Evolutionary conservation across 805 yeast genomes (phyloP), one percentile per base, ranked within the genome.

Genomic region (Candida xiaguanensis): DNA sequence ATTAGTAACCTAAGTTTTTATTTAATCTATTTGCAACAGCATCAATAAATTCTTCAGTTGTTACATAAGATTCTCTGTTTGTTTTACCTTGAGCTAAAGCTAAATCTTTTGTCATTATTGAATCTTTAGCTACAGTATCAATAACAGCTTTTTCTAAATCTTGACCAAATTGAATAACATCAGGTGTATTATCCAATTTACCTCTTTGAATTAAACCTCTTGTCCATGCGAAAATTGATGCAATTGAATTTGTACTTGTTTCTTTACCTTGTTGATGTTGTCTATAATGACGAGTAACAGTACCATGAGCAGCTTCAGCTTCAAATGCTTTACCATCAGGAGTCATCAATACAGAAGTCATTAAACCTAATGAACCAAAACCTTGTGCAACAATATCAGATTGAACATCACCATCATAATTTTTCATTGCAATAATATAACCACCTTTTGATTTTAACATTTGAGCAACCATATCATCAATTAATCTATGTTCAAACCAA

Each of bases 391-490:
- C 96, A 56, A 91, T 85, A 64, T 91, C 98, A 12, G 95, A 83
- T 69, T 89, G 90, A 41, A 91, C 98, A 61, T 91, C 98, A 64
- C 98, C 98, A 63, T 91, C 98, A 67, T 91, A 91, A 72, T 91
- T 91, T 74, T 91, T 91, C 84, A 91, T 78, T 34, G 98, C 98
- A 66, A 91, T 86, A 54, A 91, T 84, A 63, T 74, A 91, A 5
- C 98, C 97, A 55, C 98, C 98, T 58, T 78, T 80, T 33, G 96
- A 87, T 72, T 91, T 91, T 62, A 91, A 72, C 97, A 91, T 90
- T 72, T 91, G 97, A 16, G 98, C 98, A 36, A 91, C 98, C 98
- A 91, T 91, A 62, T 91, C 98, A 66, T 91, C 98, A 51, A 91
- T 91, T 52, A 91, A 74, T 55, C 98, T 80, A 70, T 91, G 98